Percentiles rank a stretch among this genome's conserved stretches.
Evolutionary conservation across 129 eudicot genomes (phyloP).

Genomic region (Apium graveolens): DNA sequence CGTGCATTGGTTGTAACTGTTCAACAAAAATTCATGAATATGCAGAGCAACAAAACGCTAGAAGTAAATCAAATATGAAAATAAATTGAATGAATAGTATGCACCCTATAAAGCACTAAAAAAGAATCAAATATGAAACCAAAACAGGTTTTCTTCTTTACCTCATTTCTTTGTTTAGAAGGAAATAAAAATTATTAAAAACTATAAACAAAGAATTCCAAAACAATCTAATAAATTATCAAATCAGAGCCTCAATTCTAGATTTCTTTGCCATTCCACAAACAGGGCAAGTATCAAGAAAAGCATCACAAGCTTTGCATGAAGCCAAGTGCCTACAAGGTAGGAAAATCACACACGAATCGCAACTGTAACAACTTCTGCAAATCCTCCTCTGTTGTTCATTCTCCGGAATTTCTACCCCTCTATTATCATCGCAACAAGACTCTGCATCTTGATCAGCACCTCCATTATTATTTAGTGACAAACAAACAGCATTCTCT

Average conservation of each 20-base stretch:
- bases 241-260: constrained; percentile 55
- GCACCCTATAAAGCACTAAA: background rate
- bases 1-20: too few relatives aligned
- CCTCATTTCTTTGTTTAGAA: background rate
- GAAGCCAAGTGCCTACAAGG: constrained; percentile 85
- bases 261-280: constrained; percentile 60
- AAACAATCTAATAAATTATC: background rate
- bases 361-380: constrained; percentile 43
- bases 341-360: constrained; percentile 57
- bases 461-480: constrained; percentile 20
- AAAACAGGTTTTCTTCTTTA: background rate
- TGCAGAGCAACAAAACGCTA: too few relatives aligned
- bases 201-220: background rate
- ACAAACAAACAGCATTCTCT: constrained; percentile 19
- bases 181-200: background rate
- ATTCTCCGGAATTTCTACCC: background rate
- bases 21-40: too few relatives aligned
- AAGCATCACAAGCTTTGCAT: constrained; percentile 61
- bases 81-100: background rate
- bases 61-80: too few relatives aligned
- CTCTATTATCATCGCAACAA: constrained; percentile 31
- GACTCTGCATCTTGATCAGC: constrained; percentile 71
- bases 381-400: constrained; percentile 31
- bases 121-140: background rate
- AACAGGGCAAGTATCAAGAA: constrained; percentile 69